Conservation (phyloP, 371 early-diverging fungal species). For the Apophysomyces ossiformis region DNA sequence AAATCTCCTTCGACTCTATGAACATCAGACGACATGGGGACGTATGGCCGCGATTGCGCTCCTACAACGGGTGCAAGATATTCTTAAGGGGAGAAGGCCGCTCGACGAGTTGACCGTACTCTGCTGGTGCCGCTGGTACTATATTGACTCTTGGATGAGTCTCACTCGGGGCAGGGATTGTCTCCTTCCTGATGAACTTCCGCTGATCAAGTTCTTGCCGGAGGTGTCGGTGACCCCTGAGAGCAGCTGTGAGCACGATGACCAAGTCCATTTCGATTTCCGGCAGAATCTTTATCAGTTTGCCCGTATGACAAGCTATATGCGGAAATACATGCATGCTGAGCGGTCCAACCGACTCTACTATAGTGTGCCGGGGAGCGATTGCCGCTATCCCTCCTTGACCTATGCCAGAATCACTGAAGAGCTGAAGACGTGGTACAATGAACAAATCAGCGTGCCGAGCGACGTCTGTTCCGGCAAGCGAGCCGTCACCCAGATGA, state of each 20-base stretch:
- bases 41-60: constrained; percentile 33
- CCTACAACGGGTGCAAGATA: constrained; percentile 22
- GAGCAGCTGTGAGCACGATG: neutral
- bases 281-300: constrained; percentile 28
- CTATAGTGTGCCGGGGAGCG: neutral
- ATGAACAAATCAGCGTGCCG: neutral
- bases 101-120: constrained; percentile 19
- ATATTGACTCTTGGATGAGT: constrained; percentile 54
- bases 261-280: constrained; percentile 6
- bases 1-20: constrained; percentile 32
- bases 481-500: neutral
- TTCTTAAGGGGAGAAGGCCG: neutral
- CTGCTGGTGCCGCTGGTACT: constrained; percentile 52
- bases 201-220: constrained; percentile 17
- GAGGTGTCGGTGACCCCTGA: neutral
- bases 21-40: constrained; percentile 39
- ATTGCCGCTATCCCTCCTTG: constrained; percentile 25
- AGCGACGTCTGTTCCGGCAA: neutral
- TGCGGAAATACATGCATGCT: constrained; percentile 45
- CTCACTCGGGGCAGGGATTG: constrained; percentile 42
- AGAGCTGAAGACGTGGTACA: constrained; percentile 34
- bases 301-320: constrained; percentile 36
- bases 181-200: constrained; percentile 33
- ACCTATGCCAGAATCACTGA: constrained; percentile 40
- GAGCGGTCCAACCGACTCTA: constrained; percentile 15